Base-by-base conservation (phyloP, 345 rosid genomes). In the Bruguiera parviflora region DNA sequence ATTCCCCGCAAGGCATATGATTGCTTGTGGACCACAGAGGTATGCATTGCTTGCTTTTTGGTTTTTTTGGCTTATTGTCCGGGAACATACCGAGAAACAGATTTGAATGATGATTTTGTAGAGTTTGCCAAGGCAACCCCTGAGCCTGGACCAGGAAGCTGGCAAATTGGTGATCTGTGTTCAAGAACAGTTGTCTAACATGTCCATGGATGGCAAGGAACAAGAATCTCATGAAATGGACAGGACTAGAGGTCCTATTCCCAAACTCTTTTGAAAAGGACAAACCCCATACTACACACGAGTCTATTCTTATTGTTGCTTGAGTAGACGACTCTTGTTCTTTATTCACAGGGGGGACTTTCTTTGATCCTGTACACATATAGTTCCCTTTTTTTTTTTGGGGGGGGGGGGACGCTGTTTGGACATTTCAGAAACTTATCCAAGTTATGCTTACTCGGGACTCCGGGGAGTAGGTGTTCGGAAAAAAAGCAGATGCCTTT, bases 21-120 rank as follows among this genome's bases (percentile, higher is more conserved):
- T 75, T 91, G 95, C 80, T 80, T 94, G 61, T 94, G 97, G 98
- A 78, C 89, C 49, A 89, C 96, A 3, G 92, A 91, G 97, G 98
- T 94, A 83, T 62, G 80, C 29, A 32, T 56, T 10, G 20, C 55
- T 53, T 61, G 35, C 53, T 65, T 18, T 29, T 11, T 32, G 2
- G 0, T 39, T 39, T 37, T 39, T 53, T 55, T 46, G 20, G 60
- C 49, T 15, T 31, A 32, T 53, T 52, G 27, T 18, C 10, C 10
- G 18, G 29, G 51, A 39, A 6, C 43, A 39, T 33, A 22, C 31
- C 65, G 29, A 18, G 16, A 63, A 46, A 39, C 47, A 27, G 43
- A 21, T 67, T 6, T 49, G 35, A 49, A 19, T 16, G 7, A 33
- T 55, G 62, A 32, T 65, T 55, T 80, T 62, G 65, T 89, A 94